Conservation (phyloP, 495 filamentous ascomycete species). For the Pyronema domesticum region DNA sequence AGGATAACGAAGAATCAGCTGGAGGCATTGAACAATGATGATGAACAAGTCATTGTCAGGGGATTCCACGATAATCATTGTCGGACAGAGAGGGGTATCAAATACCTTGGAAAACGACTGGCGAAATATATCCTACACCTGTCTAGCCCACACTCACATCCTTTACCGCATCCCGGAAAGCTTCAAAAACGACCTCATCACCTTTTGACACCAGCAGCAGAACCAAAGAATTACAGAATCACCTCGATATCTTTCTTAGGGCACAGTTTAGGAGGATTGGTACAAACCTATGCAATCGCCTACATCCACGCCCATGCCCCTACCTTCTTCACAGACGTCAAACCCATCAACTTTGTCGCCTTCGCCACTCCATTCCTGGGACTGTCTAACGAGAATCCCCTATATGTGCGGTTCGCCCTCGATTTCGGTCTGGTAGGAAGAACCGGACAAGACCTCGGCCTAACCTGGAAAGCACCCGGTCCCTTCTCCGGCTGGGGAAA, state of each 20-base stretch:
- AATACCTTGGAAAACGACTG: constrained; percentile 85
- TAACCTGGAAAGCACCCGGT: constrained; percentile 80
- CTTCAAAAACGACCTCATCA: constrained; percentile 18
- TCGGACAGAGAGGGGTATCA: constrained; percentile 83
- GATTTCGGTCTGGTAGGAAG: constrained; percentile 90
- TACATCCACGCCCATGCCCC: constrained; percentile 96
- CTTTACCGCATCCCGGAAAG: constrained; percentile 36
- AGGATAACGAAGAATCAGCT: constrained; percentile 18
- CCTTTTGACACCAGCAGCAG: constrained; percentile 8
- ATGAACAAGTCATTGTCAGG: constrained; percentile 84
- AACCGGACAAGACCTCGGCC: constrained; percentile 82
- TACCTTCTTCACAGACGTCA: constrained; percentile 69
- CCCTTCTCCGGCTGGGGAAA: constrained; percentile 16
- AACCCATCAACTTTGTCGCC: constrained; percentile 84
- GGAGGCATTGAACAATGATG: constrained; percentile 39
- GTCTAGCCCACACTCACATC: constrained; percentile 85
- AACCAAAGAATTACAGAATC: constrained; percentile 43
- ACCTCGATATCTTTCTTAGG: constrained; percentile 92
- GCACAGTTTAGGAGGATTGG: constrained; percentile 77
- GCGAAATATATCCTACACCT: constrained; percentile 78
- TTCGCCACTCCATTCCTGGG: constrained; percentile 81
- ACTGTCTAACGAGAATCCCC: constrained; percentile 88
- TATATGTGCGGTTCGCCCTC: constrained; percentile 92
- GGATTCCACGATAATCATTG: constrained; percentile 81
- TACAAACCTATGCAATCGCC: constrained; percentile 90